Evolutionary conservation across 768 basidiomycete genomes (phyloP).

Genomic region (Lactarius evosmus): DNA sequence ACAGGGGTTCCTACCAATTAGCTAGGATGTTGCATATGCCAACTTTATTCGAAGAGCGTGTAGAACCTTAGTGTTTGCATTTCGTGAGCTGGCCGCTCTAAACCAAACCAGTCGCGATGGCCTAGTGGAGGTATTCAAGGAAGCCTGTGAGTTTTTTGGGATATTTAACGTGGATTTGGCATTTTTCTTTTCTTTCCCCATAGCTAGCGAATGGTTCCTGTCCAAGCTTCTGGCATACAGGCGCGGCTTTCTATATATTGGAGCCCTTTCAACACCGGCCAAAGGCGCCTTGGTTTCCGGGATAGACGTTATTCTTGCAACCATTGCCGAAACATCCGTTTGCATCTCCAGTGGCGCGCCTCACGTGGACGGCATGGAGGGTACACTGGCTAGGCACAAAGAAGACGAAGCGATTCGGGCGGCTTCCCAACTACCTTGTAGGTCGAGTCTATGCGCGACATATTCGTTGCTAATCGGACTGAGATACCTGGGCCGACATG

Average conservation of each 20-base stretch:
- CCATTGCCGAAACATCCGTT: conserved; percentile 42
- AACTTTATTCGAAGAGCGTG: conserved; percentile 14
- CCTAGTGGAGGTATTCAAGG: conserved; percentile 9
- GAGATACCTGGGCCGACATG: conserved; percentile 56
- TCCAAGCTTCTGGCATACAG: conserved; percentile 50
- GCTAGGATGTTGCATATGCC: conserved; percentile 17
- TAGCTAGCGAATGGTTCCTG: conserved; percentile 16
- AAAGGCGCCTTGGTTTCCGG: conserved; percentile 42
- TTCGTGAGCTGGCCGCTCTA: conserved; percentile 1
- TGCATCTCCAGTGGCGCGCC: conserved; percentile 33
- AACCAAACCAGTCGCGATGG: neutral
- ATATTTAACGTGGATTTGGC: neutral
- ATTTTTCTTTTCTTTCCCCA: neutral
- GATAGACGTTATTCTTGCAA: conserved; percentile 59
- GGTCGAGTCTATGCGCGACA: conserved; percentile 4
- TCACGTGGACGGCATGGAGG: conserved; percentile 20
- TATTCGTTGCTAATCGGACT: conserved; percentile 19
- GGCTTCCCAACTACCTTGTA: conserved; percentile 68
- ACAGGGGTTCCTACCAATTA: conserved; percentile 19
- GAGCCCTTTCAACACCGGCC: conserved; percentile 29
- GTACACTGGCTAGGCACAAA: conserved; percentile 40
- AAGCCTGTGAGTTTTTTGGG: conserved; percentile 13
- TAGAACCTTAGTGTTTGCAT: conserved; percentile 1
- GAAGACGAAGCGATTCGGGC: conserved; percentile 54
- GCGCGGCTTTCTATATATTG: conserved; percentile 45